phyloP scores from a whole-genome alignment of 139 green algal genomes.

The Chlorella sorokiniana region DNA sequence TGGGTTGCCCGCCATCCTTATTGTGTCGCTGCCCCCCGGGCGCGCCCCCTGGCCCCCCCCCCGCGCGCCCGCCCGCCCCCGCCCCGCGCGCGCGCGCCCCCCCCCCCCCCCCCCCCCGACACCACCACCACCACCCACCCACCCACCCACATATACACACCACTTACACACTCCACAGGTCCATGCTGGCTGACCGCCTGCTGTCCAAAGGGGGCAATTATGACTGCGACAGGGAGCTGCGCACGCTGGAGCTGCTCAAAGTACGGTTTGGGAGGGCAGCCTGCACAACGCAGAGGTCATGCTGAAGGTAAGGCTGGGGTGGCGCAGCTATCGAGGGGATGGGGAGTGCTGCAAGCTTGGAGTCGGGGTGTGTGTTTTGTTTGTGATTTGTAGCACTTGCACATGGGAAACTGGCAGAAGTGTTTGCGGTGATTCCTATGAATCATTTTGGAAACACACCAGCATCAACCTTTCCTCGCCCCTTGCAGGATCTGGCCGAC shows the following conservation, averaged over 20 bases:
- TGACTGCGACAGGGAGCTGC: constrained; percentile 82
- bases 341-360: too few species aligned
- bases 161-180: constrained; percentile 15
- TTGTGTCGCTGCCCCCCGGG: too few species aligned
- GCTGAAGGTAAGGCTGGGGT: constrained; percentile 34
- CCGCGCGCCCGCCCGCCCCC: too few species aligned
- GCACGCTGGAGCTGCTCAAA: constrained; percentile 95
- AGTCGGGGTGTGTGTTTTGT: too few species aligned
- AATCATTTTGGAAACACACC: not conserved
- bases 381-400: too few species aligned
- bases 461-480: not conserved
- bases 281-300: constrained; percentile 79
- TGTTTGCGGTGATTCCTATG: too few species aligned
- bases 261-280: constrained; percentile 86
- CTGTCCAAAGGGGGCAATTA: constrained; percentile 75
- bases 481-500: constrained; percentile 87
- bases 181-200: constrained; percentile 84
- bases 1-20: too few species aligned
- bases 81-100: not conserved
- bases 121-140: not conserved
- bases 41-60: too few species aligned
- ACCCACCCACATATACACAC: not conserved
- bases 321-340: too few species aligned
- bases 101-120: not conserved
- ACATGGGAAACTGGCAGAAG: too few species aligned